Evolutionary conservation across 2,329 filamentous ascomycete genomes (phyloP).

Genomic region (Magnaporthiopsis incrustans): DNA sequence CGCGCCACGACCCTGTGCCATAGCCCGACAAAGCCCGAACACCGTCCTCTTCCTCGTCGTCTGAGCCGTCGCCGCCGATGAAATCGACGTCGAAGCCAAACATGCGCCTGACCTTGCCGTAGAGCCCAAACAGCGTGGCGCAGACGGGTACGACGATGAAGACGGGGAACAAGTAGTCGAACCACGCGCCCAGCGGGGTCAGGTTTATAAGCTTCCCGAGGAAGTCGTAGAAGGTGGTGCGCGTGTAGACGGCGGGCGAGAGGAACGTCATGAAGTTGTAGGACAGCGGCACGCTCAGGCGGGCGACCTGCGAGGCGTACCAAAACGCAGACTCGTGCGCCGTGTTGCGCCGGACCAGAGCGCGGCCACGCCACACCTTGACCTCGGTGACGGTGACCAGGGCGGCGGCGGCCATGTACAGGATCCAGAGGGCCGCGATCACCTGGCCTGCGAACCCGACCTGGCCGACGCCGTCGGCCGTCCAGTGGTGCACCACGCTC

Average conservation of each 20-base stretch:
- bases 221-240: constrained; percentile 82
- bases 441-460: constrained; percentile 83
- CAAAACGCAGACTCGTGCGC: constrained; percentile 91
- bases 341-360: constrained; percentile 82
- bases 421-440: constrained; percentile 78
- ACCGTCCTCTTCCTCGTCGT: constrained; percentile 67
- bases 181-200: constrained; percentile 72
- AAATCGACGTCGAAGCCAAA: constrained; percentile 71
- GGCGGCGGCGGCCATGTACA: constrained; percentile 92
- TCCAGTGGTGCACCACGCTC: constrained; percentile 67
- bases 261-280: constrained; percentile 97
- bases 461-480: constrained; percentile 63
- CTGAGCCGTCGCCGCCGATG: constrained; percentile 57
- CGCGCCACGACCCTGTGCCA: constrained; percentile 79
- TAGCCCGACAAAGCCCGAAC: constrained; percentile 56
- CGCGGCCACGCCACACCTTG: constrained; percentile 94
- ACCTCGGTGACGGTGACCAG: constrained; percentile 84
- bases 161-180: constrained; percentile 82
- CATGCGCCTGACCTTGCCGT: constrained; percentile 68
- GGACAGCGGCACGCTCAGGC: constrained; percentile 81
- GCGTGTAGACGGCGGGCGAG: constrained; percentile 59
- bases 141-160: constrained; percentile 79
- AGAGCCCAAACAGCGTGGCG: constrained; percentile 82
- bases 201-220: constrained; percentile 77
- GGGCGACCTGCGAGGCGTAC: constrained; percentile 89